Percentiles rank a stretch among this genome's conserved stretches.
Conservation (phyloP, 768 basidiomycete species). For the Multifurca ochricompacta region DNA sequence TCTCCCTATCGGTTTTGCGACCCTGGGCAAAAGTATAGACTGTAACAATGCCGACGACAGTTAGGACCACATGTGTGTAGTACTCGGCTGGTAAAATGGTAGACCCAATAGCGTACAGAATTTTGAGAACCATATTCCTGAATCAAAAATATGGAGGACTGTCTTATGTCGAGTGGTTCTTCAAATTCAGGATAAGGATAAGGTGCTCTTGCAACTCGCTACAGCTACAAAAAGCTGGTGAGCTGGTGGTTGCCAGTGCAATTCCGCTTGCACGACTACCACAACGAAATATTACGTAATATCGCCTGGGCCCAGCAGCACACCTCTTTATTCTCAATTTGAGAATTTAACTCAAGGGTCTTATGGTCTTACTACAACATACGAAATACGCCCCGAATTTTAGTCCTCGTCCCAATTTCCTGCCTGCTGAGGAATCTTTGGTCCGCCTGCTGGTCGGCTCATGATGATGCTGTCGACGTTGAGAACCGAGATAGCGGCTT, state of each 20-base stretch:
- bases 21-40: slow-evolving; percentile 61
- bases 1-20: slow-evolving; percentile 58
- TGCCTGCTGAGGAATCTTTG: slow-evolving; percentile 79
- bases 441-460: slow-evolving; percentile 88
- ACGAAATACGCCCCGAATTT: neutral
- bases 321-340: no score
- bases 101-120: slow-evolving; percentile 33
- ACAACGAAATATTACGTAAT: no score
- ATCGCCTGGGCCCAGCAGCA: no score
- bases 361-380: neutral
- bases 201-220: no score
- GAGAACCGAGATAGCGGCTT: slow-evolving; percentile 84
- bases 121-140: slow-evolving; percentile 47
- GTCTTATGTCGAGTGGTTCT: no score
- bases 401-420: slow-evolving; percentile 82
- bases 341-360: no score
- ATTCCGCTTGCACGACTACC: no score
- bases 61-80: slow-evolving; percentile 43
- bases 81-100: slow-evolving; percentile 50
- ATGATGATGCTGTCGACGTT: slow-evolving; percentile 98
- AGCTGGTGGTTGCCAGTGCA: no score
- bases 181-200: no score
- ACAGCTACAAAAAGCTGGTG: no score
- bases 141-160: no score
- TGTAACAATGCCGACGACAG: slow-evolving; percentile 37